Evolutionary conservation across 352 stramenopile genomes (phyloP), one percentile per base, ranked within the genome.

Genomic region (Phytophthora colocasiae): DNA sequence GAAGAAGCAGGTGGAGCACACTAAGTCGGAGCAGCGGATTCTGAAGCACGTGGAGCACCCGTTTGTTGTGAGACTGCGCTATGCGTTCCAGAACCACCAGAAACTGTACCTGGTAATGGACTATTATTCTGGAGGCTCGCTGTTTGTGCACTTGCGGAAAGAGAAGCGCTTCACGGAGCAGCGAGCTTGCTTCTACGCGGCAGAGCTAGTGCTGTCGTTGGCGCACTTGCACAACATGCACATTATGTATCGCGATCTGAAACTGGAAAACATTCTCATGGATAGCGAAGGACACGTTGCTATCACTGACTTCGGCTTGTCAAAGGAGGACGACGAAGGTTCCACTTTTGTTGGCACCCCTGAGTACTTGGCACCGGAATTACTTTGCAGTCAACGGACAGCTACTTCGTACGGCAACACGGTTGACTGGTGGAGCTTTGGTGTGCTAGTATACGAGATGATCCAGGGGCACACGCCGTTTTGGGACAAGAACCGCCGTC

Each of bases 191-290:
- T 97, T 97, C 50, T 97, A 97, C 64, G 90, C 89, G 1, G 89
- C 90, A 0, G 84, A 97, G 67, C 72, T 97, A 27, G 81, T 92
- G 39, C 55, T 96, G 17, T 92, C 87, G 49, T 68, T 96, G 48
- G 75, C 83, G 10, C 90, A 97, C 56, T 69, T 97, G 58, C 90
- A 97, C 63, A 77, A 81, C 45, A 82, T 94, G 75, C 80, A 95
- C 78, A 96, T 97, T 57, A 90, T 96, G 79, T 96, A 97, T 60
- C 84, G 90, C 34, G 90, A 97, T 48, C 47, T 96, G 24, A 97
- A 97, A 70, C 82, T 96, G 29, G 88, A 96, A 62, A 97, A 97
- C 55, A 93, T 97, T 40, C 54, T 97, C 8, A 93, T 97, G 85
- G 83, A 95, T 56, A 84, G 63, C 41, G 79, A 94, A 29, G 90